Evolutionary conservation across 805 yeast genomes (phyloP).

Genomic region (Hanseniaspora jakobsenii): DNA sequence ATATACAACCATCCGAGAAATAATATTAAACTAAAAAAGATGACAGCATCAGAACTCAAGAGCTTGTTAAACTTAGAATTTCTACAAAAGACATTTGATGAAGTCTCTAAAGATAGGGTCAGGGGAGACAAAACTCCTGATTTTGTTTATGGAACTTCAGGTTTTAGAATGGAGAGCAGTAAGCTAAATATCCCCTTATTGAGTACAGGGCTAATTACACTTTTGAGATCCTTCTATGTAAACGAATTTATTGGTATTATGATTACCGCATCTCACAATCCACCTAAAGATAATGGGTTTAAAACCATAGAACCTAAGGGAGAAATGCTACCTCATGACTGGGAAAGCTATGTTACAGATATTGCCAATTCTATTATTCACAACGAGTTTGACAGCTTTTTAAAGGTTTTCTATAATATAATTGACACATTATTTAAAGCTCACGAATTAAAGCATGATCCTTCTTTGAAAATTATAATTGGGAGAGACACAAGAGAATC

Average conservation of each 20-base stretch:
- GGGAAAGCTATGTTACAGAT: constrained; percentile 75
- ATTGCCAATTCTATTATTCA: constrained; percentile 54
- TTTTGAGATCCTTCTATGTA: constrained; percentile 62
- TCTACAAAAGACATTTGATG: constrained; percentile 1
- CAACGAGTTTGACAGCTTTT: constrained; percentile 23
- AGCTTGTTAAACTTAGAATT: constrained; percentile 27
- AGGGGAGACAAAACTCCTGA: constrained; percentile 20
- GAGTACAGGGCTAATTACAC: constrained; percentile 72
- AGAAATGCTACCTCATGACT: constrained; percentile 67
- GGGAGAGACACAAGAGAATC: constrained; percentile 87
- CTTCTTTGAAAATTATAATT: constrained; percentile 40
- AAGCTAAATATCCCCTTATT: constrained; percentile 69
- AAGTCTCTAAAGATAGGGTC: not conserved
- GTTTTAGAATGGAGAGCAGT: constrained; percentile 68
- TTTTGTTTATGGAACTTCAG: constrained; percentile 90
- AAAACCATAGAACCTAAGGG: constrained; percentile 91
- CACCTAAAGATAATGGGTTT: constrained; percentile 83
- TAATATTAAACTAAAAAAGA: constrained; percentile 15
- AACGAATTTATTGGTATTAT: constrained; percentile 77
- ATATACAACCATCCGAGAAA: no score
- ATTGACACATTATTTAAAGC: constrained; percentile 11
- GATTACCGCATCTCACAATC: constrained; percentile 94
- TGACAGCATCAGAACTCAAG: constrained; percentile 14
- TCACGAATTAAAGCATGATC: constrained; percentile 23
- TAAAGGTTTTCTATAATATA: constrained; percentile 5